phyloP scores from a whole-genome alignment of 371 early-diverging fungal species.

The Lichtheimia ornata region DNA sequence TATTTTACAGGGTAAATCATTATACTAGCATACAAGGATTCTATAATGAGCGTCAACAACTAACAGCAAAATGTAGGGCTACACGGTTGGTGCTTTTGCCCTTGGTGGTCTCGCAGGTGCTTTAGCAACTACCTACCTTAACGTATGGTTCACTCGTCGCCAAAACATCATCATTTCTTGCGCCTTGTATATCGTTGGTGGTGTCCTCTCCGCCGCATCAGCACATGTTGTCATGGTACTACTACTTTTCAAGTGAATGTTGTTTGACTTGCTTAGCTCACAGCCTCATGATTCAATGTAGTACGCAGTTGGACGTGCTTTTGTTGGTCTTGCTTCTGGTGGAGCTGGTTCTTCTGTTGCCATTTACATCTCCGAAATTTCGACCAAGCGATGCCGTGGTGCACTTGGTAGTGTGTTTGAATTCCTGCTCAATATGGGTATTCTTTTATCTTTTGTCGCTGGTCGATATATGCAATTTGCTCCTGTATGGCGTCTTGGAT shows the following conservation, averaged over 20 bases:
- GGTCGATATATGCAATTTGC: conserved; percentile 62
- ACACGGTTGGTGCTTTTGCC: conserved; percentile 46
- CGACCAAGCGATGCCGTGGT: conserved; percentile 77
- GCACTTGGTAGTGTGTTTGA: conserved; percentile 57
- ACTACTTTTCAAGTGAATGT: not conserved
- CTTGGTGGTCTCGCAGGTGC: conserved; percentile 49
- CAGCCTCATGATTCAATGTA: conserved; percentile 3
- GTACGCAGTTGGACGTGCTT: conserved; percentile 73
- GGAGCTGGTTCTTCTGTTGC: conserved; percentile 49
- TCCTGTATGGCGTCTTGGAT: conserved; percentile 69
- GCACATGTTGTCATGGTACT: conserved; percentile 41
- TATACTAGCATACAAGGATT: not conserved
- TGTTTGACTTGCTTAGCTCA: not conserved
- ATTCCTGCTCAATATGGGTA: conserved; percentile 73
- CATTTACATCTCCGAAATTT: conserved; percentile 84
- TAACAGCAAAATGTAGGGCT: conserved; percentile 27
- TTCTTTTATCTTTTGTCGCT: conserved; percentile 66
- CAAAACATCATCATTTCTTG: conserved; percentile 43
- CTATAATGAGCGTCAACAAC: too few species aligned
- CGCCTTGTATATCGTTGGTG: conserved; percentile 35
- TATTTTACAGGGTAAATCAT: not conserved
- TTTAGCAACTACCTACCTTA: conserved; percentile 39
- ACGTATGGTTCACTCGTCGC: conserved; percentile 40
- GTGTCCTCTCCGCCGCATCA: conserved; percentile 36
- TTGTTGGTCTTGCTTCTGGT: conserved; percentile 87